Base-by-base conservation (phyloP, 768 basidiomycete genomes). In the Hygrophoropsis aurantiaca region DNA sequence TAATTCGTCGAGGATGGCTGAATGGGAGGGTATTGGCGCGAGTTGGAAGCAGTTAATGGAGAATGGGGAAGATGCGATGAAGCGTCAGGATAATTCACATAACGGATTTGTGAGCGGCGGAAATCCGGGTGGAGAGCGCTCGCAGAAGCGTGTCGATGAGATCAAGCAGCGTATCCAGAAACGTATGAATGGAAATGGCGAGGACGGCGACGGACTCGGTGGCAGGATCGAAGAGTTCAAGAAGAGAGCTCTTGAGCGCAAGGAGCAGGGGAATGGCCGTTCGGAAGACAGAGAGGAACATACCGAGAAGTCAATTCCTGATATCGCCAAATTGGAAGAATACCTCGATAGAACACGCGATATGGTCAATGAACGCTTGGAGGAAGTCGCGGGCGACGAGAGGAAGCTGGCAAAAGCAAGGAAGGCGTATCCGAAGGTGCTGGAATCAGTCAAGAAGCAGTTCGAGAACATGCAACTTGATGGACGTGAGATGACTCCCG, bases 31-130 rank as follows among this genome's bases (percentile, higher is more conserved):
- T 32, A 46, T 62, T 5, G 53, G 65, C 11, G 9, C 4, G n/a
- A 47, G 47, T n/a, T 56, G 64, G 64, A 54, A 44, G 49, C 39
- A n/a, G 11, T 40, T 50, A 3, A 41, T 58, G 53, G 44, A 50
- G 0, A 43, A 35, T 21, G 19, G 42, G 13, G 13, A 25, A 4
- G 19, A n/a, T n/a, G 40, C 21, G 19, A 34, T 30, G 24, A 38
- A 33, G 19, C 23, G 18, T 15, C 44, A 40, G 24, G 20, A 13
- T 18, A 26, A n/a, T n/a, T n/a, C 18, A 25, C 23, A 34, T 2
- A 30, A 41, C 33, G 41, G 23, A 20, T 37, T 41, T 23, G 25
- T 16, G 16, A 42, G 33, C n/a, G n/a, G 27, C 21, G 36, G 23
- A 16, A 21, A 7, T 15, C 37, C 33, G 1, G 36, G 42, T 16